Percentiles rank a stretch among this genome's conserved stretches.
Evolutionary conservation across 352 stramenopile genomes (phyloP).

Genomic region (Phytophthora rubi): DNA sequence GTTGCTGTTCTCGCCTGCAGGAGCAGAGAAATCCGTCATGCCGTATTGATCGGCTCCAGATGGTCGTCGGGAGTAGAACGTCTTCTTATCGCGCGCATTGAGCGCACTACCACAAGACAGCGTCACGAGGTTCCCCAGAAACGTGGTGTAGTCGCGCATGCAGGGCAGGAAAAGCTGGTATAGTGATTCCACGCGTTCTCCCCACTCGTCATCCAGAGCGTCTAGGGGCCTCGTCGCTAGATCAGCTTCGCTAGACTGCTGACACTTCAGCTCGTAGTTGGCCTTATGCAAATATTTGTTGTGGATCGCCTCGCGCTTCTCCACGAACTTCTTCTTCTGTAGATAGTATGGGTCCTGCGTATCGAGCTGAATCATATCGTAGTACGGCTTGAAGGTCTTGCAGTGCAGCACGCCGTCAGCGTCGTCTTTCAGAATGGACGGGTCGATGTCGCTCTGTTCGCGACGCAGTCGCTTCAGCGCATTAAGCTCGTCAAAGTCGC

Average conservation of each 20-base stretch:
- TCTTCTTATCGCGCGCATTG: constrained; percentile 83
- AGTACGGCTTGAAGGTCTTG: constrained; percentile 74
- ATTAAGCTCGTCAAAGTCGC: constrained; percentile 54
- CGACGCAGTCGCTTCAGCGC: constrained; percentile 62
- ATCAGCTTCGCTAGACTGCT: constrained; percentile 51
- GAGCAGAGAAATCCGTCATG: constrained; percentile 54
- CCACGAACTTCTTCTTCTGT: constrained; percentile 76
- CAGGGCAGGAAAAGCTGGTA: constrained; percentile 79
- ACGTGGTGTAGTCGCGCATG: constrained; percentile 73
- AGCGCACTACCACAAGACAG: constrained; percentile 70
- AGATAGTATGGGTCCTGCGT: constrained; percentile 73
- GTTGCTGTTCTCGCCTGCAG: constrained; percentile 45
- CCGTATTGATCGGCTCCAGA: constrained; percentile 62
- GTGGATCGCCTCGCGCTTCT: constrained; percentile 69
- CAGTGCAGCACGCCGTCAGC: constrained; percentile 54
- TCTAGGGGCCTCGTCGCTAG: constrained; percentile 54
- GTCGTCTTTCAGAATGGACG: constrained; percentile 57
- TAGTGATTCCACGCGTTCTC: constrained; percentile 64
- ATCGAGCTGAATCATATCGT: constrained; percentile 55
- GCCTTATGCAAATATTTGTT: constrained; percentile 74
- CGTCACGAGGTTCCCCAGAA: constrained; percentile 71
- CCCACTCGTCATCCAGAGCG: constrained; percentile 76
- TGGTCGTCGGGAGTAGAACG: constrained; percentile 70
- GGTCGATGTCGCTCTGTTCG: constrained; percentile 47
- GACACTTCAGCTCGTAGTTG: constrained; percentile 63